Conservation (phyloP, 2,329 filamentous ascomycete genomes). For the Arthrobotrys conoides region DNA sequence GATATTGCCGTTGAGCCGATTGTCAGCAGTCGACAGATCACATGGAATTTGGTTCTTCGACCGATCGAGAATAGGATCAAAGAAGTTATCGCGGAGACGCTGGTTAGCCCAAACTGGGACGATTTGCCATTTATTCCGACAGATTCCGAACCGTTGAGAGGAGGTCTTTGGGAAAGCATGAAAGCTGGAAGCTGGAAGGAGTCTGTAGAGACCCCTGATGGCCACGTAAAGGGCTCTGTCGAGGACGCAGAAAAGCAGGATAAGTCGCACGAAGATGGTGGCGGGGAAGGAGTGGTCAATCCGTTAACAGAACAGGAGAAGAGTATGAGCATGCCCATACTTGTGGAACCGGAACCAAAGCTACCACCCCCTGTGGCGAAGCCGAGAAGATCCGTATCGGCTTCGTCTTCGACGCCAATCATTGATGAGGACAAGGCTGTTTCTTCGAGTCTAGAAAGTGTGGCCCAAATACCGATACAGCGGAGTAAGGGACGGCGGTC, state of each 20-base stretch:
- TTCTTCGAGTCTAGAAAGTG: conserved; percentile 40
- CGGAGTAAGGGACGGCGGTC: conserved; percentile 43
- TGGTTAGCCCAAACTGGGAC: conserved; percentile 96
- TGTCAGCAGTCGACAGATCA: conserved; percentile 94
- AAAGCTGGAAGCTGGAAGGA: conserved; percentile 47
- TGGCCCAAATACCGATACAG: conserved; percentile 55
- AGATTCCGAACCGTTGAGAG: conserved; percentile 81
- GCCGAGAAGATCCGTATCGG: conserved; percentile 35
- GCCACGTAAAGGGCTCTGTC: conserved; percentile 64
- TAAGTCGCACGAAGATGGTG: conserved; percentile 62
- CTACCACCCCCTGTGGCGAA: conserved; percentile 61
- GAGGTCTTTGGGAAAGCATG: conserved; percentile 80
- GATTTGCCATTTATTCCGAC: conserved; percentile 93
- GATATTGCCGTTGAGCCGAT: conserved; percentile 96
- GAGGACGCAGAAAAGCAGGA: conserved; percentile 65
- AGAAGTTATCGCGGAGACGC: conserved; percentile 90
- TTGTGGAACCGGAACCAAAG: conserved; percentile 64
- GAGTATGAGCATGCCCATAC: conserved; percentile 66
- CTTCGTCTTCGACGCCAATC: conserved; percentile 29
- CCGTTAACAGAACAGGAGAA: conserved; percentile 63
- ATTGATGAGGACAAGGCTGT: conserved; percentile 57
- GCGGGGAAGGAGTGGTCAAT: conserved; percentile 45
- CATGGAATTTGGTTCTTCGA: conserved; percentile 89
- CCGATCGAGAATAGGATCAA: conserved; percentile 96
- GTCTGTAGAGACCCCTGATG: conserved; percentile 62